Conservation (phyloP, 805 yeast genomes). For the Saturnispora dispora region DNA sequence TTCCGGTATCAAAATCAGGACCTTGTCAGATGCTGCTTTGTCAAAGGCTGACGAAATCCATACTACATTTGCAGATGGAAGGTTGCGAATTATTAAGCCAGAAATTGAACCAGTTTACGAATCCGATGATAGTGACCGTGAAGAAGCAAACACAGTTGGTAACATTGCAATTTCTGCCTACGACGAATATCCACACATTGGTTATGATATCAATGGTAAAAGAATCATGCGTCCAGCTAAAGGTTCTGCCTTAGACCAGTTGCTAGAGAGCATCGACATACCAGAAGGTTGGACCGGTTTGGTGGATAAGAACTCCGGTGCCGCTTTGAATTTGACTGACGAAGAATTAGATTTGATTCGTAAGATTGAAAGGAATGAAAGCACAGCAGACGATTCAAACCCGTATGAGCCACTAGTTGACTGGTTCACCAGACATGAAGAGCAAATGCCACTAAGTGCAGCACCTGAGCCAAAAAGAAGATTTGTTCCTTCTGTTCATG, state of each 20-base stretch:
- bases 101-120: conserved; percentile 94
- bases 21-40: conserved; percentile 34
- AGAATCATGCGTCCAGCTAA: conserved; percentile 98
- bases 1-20: conserved; percentile 44
- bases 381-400: conserved; percentile 67
- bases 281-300: conserved; percentile 99
- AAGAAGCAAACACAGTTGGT: conserved; percentile 78
- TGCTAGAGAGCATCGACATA: conserved; percentile 81
- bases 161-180: conserved; percentile 88
- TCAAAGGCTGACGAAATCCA: conserved; percentile 28
- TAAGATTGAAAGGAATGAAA: conserved; percentile 77
- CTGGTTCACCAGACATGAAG: conserved; percentile 84
- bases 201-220: conserved; percentile 94
- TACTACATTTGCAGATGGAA: conserved; percentile 67
- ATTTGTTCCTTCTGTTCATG: conserved; percentile 93
- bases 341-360: conserved; percentile 87
- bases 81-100: conserved; percentile 67
- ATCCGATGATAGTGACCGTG: conserved; percentile 85
- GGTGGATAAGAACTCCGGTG: conserved; percentile 82
- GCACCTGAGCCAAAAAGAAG: conserved; percentile 96
- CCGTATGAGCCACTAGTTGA: conserved; percentile 93
- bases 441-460: conserved; percentile 86
- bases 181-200: conserved; percentile 95
- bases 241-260: conserved; percentile 86
- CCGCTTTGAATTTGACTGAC: conserved; percentile 65